These are phyloP conservation scores for Elsinoe batatas DNA, from an alignment of 2,329 filamentous ascomycete genomes.

Conservation along the genomic window DNA sequence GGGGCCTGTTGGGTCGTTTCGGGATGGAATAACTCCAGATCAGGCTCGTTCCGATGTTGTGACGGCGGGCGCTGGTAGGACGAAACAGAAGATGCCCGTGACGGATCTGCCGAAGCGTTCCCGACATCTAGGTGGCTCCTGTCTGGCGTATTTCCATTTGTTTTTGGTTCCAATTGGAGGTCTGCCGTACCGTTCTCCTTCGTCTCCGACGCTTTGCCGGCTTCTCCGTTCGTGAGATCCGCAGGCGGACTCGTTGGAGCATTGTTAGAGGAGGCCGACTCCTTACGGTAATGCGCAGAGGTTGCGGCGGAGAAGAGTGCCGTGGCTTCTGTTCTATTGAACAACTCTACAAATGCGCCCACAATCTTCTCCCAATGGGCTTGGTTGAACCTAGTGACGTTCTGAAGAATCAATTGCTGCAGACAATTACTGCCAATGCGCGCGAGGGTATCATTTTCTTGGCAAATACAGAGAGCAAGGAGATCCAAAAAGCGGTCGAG, in stretches of 20 bases:
- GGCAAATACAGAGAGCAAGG: constrained; percentile 89
- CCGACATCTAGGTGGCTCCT: neutral
- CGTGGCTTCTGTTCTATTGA: constrained; percentile 86
- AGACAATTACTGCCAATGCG: constrained; percentile 97
- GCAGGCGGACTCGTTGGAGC: constrained; percentile 28
- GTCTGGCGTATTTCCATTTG: constrained; percentile 10
- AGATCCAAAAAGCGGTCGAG: constrained; percentile 93
- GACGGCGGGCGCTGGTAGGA: constrained; percentile 9
- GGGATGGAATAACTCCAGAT: constrained; percentile 81
- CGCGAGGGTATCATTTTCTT: constrained; percentile 97
- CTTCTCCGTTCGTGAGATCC: neutral
- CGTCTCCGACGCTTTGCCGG: constrained; percentile 13
- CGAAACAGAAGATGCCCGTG: constrained; percentile 5
- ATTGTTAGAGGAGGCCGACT: constrained; percentile 14
- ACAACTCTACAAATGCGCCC: constrained; percentile 88
- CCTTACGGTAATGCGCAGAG: constrained; percentile 32
- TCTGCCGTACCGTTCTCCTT: constrained; percentile 18
- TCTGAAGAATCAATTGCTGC: constrained; percentile 91
- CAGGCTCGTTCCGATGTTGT: constrained; percentile 26
- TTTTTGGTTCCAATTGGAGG: constrained; percentile 15
- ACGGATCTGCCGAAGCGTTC: neutral
- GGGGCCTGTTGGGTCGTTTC: constrained; percentile 69
- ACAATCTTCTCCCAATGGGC: constrained; percentile 94
- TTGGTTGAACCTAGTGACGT: constrained; percentile 79
- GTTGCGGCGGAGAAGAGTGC: constrained; percentile 84